Evolutionary conservation across 1,139 yeast species (phyloP).

Genomic region (Candida sojae): DNA sequence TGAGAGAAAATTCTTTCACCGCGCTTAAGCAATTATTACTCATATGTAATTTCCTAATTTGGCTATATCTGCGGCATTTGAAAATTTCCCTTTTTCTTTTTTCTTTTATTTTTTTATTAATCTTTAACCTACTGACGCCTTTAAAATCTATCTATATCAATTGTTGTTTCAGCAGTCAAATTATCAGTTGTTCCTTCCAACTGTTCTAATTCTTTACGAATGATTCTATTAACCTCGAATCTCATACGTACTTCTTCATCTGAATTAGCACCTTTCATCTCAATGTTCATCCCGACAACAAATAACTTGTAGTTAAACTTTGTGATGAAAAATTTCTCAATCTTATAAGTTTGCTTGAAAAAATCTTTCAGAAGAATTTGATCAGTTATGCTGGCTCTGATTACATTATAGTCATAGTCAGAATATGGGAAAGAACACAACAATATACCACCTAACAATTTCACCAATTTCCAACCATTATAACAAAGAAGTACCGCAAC

Average conservation of each 20-base stretch:
- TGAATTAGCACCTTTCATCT: slow-evolving; percentile 67
- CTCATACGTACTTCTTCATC: slow-evolving; percentile 65
- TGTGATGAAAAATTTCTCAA: slow-evolving; percentile 54
- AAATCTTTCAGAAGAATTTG: slow-evolving; percentile 47
- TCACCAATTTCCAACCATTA: slow-evolving; percentile 58
- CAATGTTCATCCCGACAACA: slow-evolving; percentile 55
- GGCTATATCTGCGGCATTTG: not conserved
- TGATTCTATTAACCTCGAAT: slow-evolving; percentile 52
- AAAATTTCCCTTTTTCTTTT: not conserved
- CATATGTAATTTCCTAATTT: not conserved
- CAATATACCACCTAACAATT: slow-evolving; percentile 52
- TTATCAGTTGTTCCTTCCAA: slow-evolving; percentile 28
- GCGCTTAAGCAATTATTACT: not conserved
- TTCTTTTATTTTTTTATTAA: no score
- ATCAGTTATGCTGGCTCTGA: slow-evolving; percentile 34
- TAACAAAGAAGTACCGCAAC: slow-evolving; percentile 52
- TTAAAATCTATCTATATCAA: slow-evolving; percentile 52
- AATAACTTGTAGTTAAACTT: slow-evolving; percentile 63
- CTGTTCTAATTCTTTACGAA: slow-evolving; percentile 32
- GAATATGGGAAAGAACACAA: slow-evolving; percentile 55
- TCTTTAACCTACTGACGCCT: no score
- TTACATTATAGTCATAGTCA: slow-evolving; percentile 37
- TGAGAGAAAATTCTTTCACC: not conserved
- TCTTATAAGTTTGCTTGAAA: slow-evolving; percentile 49
- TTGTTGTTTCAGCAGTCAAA: slow-evolving; percentile 54